Evolutionary conservation across 768 basidiomycete species (phyloP).

Genomic region (Pleurotus platypus): DNA sequence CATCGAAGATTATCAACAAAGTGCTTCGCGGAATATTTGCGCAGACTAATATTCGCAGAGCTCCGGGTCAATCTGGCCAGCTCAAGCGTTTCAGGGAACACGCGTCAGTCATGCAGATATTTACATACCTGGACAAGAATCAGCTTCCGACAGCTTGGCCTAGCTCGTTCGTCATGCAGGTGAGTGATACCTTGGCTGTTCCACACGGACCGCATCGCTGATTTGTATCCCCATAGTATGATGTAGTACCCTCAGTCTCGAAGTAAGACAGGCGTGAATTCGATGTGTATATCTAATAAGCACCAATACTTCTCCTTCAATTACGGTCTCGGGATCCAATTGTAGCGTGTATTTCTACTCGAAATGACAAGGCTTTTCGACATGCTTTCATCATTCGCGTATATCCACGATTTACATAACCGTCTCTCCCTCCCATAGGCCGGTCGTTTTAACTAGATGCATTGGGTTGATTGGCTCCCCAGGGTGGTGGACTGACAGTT

Average conservation of each 20-base stretch:
- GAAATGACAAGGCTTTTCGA: no score
- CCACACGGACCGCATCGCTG: background rate
- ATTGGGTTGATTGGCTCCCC: no score
- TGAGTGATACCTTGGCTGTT: background rate
- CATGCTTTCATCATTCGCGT: no score
- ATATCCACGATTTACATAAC: no score
- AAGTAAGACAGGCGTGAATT: no score
- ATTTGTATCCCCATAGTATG: background rate
- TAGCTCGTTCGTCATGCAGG: constrained; percentile 12
- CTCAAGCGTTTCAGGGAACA: constrained; percentile 39
- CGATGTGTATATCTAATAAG: no score
- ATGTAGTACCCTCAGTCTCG: background rate
- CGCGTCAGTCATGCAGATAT: background rate
- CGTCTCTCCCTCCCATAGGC: no score
- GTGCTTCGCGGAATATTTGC: constrained; percentile 64
- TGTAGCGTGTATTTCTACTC: no score
- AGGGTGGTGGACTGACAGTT: no score
- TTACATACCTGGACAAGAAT: constrained; percentile 10
- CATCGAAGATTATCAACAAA: constrained; percentile 47
- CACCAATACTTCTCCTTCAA: no score
- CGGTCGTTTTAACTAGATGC: no score
- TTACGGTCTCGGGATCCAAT: no score
- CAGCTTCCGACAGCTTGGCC: constrained; percentile 12
- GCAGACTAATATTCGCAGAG: constrained; percentile 56
- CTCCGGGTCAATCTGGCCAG: constrained; percentile 62